These are phyloP conservation scores for Calocybe cyanea DNA, from an alignment of 768 basidiomycete species.

Conservation along the genomic window DNA sequence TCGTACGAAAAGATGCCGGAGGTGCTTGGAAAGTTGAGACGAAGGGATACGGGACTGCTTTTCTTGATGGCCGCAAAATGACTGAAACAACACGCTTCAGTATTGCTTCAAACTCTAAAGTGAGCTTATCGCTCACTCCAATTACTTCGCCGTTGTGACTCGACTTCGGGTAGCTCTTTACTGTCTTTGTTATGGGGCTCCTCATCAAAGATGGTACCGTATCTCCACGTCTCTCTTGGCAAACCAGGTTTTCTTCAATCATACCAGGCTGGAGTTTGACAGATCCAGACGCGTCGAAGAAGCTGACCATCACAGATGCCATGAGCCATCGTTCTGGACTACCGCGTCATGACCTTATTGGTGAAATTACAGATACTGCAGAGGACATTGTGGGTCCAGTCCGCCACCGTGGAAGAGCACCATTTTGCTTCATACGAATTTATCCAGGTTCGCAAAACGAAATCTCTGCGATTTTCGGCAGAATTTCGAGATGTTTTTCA, in stretches of 20 bases:
- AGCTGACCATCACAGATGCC: too few species aligned
- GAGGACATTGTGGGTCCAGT: too few species aligned
- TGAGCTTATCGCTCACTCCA: conserved; percentile 1
- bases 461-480: too few species aligned
- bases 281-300: too few species aligned
- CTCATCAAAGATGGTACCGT: conserved; percentile 24
- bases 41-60: conserved; percentile 24
- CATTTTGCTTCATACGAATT: too few species aligned
- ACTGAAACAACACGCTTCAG: conserved; percentile 20
- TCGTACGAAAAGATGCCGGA: conserved; percentile 18
- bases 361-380: too few species aligned
- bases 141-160: conserved; percentile 23
- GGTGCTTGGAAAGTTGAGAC: conserved; percentile 24
- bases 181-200: conserved; percentile 21
- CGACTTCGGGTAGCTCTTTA: conserved; percentile 19
- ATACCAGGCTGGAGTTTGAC: too few species aligned
- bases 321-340: too few species aligned
- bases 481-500: too few species aligned
- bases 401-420: too few species aligned
- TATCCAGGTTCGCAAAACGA: too few species aligned
- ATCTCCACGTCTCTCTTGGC: conserved; percentile 23
- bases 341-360: too few species aligned
- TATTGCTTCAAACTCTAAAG: conserved; percentile 27
- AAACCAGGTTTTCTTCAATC: conserved; percentile 21
- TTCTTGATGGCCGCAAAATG: conserved; percentile 15